phyloP scores from a whole-genome alignment of 805 yeast species.

The Yamadazyma tumulicola region DNA sequence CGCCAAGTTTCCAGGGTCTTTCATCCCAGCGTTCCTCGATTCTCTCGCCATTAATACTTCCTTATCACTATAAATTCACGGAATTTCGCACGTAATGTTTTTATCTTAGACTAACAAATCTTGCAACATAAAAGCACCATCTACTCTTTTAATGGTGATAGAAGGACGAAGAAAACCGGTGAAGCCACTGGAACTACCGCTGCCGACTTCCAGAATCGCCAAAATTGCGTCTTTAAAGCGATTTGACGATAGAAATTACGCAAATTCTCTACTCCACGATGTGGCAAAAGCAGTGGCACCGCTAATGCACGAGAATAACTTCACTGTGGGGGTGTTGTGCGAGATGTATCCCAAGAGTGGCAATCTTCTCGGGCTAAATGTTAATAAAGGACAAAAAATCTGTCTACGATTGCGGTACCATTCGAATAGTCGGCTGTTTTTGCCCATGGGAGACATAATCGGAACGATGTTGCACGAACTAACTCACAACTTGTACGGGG shows the following conservation, averaged over 20 bases:
- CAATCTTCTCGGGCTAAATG: slow-evolving; percentile 73
- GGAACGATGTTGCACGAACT: slow-evolving; percentile 90
- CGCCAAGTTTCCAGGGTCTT: slow-evolving; percentile 52
- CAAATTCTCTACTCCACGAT: slow-evolving; percentile 55
- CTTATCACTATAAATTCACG: background rate
- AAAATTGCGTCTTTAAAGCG: slow-evolving; percentile 37
- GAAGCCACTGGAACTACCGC: slow-evolving; percentile 18
- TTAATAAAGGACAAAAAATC: slow-evolving; percentile 71
- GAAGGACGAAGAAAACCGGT: slow-evolving; percentile 5
- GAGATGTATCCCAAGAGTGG: slow-evolving; percentile 79
- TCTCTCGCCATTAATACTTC: background rate
- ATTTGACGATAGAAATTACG: slow-evolving; percentile 35
- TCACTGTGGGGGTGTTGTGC: slow-evolving; percentile 63
- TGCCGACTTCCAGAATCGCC: slow-evolving; percentile 34
- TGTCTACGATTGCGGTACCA: slow-evolving; percentile 66
- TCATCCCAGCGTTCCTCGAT: slow-evolving; percentile 47
- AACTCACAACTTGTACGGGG: slow-evolving; percentile 74
- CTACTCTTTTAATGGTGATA: no score
- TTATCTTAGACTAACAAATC: background rate
- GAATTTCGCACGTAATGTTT: no score
- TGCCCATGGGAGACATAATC: slow-evolving; percentile 61
- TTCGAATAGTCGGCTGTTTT: slow-evolving; percentile 48
- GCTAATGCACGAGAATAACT: slow-evolving; percentile 62
- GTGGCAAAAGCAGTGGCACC: slow-evolving; percentile 74
- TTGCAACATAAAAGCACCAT: no score